phyloP scores from a whole-genome alignment of 345 rosid genomes.

The Anacardium occidentale region DNA sequence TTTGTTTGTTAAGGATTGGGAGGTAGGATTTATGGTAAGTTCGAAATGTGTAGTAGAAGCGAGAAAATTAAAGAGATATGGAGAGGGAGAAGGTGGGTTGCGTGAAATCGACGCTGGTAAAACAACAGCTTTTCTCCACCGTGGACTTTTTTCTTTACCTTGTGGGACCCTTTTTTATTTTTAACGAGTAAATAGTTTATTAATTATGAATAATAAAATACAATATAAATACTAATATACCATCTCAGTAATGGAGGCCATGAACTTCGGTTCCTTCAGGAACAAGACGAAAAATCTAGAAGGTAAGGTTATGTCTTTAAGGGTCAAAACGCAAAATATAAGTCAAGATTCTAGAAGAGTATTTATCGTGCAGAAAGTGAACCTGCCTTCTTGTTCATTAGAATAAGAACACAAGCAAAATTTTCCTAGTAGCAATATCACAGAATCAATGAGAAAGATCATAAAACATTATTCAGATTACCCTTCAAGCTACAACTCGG shows the following conservation, averaged over 20 bases:
- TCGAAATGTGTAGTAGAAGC: not conserved
- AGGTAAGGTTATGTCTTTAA: not conserved
- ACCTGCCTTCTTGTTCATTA: not conserved
- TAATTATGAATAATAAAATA: no score
- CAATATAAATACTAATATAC: no score
- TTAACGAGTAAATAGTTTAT: no score
- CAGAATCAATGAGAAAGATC: not conserved
- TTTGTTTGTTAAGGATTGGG: not conserved
- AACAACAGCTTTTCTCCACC: not conserved
- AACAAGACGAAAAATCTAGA: not conserved
- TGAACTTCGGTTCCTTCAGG: not conserved
- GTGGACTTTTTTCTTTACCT: not conserved
- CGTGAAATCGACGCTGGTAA: constrained; percentile 20
- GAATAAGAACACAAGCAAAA: not conserved
- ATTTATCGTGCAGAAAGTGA: not conserved
- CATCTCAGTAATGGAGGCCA: not conserved
- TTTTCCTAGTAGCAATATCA: no score
- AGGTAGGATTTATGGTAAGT: not conserved
- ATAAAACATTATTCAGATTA: not conserved
- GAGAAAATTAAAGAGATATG: not conserved
- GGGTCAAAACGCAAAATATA: not conserved
- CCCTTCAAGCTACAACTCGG: not conserved
- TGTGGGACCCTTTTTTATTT: not conserved
- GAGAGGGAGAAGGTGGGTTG: not conserved
- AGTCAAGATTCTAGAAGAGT: not conserved